Percentiles rank a stretch among this genome's conserved stretches.
Evolutionary conservation across 331 rosid species (phyloP).

Genomic region (Pyracantha coccinea): DNA sequence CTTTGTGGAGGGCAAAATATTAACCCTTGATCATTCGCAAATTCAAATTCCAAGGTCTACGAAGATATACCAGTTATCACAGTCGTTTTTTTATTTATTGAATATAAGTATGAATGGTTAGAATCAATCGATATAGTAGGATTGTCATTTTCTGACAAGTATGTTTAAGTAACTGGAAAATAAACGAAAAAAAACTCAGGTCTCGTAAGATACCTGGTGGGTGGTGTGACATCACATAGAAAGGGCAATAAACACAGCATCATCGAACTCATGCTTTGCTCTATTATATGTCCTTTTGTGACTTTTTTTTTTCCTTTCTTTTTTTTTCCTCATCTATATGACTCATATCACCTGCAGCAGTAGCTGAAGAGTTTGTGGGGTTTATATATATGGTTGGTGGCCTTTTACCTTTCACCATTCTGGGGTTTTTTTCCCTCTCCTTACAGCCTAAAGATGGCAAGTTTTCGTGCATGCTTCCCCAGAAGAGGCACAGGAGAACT

Average conservation of each 20-base stretch:
- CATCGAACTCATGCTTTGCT: conserved; percentile 24
- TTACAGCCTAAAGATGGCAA: background rate
- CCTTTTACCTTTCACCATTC: conserved; percentile 17
- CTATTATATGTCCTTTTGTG: conserved; percentile 21
- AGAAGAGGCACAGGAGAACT: background rate
- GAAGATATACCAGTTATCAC: too few species aligned
- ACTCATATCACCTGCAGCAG: conserved; percentile 6
- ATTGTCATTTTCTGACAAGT: background rate
- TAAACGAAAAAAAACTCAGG: too few species aligned
- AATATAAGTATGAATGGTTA: too few species aligned
- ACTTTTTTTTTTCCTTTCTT: background rate
- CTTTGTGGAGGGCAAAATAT: background rate
- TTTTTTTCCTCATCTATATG: conserved; percentile 32
- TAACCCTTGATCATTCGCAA: too few species aligned
- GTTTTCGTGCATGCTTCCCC: background rate
- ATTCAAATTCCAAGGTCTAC: too few species aligned
- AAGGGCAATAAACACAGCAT: conserved; percentile 23
- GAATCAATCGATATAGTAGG: too few species aligned
- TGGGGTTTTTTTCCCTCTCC: conserved; percentile 9
- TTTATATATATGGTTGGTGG: background rate
- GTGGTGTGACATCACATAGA: conserved; percentile 49
- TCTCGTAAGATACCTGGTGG: background rate
- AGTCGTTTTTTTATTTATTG: too few species aligned
- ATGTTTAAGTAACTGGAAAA: background rate
- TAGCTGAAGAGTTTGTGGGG: conserved; percentile 24